phyloP scores from a whole-genome alignment of 2,329 filamentous ascomycete species.

The Hypomyces perniciosus region DNA sequence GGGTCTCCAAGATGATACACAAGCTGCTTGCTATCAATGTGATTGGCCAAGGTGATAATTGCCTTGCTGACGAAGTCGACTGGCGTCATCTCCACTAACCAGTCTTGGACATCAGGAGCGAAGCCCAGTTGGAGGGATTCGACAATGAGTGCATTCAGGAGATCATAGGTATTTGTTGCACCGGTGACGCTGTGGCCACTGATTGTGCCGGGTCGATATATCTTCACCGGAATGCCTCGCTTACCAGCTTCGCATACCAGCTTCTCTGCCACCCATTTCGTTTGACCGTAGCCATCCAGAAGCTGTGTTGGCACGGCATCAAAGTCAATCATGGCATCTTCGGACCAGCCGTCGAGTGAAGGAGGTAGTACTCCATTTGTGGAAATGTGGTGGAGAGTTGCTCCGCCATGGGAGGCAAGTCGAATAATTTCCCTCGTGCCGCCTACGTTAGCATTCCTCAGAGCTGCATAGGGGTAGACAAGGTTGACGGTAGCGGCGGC shows the following conservation, averaged over 20 bases:
- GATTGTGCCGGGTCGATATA: constrained; percentile 71
- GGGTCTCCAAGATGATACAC: constrained; percentile 73
- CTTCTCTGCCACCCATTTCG: constrained; percentile 76
- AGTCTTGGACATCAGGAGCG: constrained; percentile 64
- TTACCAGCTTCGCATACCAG: constrained; percentile 63
- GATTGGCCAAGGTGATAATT: constrained; percentile 63
- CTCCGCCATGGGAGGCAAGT: constrained; percentile 59
- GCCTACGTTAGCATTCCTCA: constrained; percentile 69
- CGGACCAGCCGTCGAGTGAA: constrained; percentile 63
- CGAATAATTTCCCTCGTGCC: constrained; percentile 72
- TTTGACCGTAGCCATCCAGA: constrained; percentile 69
- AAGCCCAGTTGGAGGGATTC: constrained; percentile 70
- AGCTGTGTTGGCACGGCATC: constrained; percentile 64
- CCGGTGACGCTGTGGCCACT: constrained; percentile 71
- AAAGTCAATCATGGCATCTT: constrained; percentile 60
- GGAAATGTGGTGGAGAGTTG: constrained; percentile 72
- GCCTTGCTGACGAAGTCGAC: constrained; percentile 75
- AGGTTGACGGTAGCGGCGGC: constrained; percentile 74
- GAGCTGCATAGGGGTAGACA: constrained; percentile 73
- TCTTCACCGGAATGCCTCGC: constrained; percentile 63
- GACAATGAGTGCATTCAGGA: constrained; percentile 69
- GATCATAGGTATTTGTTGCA: constrained; percentile 71
- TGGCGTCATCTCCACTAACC: constrained; percentile 78
- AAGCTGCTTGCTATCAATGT: constrained; percentile 54
- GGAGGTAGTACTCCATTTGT: constrained; percentile 75